Conservation (phyloP, 2,329 filamentous ascomycete species). For the Ceratocystis harringtonii region DNA sequence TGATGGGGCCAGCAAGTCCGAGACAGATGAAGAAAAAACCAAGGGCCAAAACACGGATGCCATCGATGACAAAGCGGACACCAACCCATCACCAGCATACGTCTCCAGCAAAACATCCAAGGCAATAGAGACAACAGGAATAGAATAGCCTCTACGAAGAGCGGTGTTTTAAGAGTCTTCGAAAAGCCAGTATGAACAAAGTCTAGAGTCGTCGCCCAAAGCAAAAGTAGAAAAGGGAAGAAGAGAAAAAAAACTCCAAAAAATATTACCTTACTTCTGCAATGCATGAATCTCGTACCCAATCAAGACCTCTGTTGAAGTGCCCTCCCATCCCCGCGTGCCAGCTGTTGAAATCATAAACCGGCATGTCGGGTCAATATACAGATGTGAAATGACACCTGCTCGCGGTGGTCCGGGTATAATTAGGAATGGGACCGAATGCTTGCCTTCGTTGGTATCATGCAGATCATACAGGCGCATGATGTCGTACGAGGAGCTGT, state of each 20-base stretch:
- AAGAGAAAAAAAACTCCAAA: neutral
- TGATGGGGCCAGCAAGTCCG: neutral
- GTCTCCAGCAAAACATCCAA: neutral
- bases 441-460: conserved; percentile 47
- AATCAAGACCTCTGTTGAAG: conserved; percentile 73
- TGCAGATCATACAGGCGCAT: conserved; percentile 80
- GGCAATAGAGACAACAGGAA: neutral
- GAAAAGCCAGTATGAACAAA: neutral
- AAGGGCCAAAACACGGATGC: neutral
- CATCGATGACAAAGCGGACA: neutral
- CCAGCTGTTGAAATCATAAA: conserved; percentile 90
- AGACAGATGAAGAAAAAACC: neutral
- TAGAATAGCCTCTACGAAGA: neutral
- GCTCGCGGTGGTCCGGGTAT: conserved; percentile 73
- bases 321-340: conserved; percentile 89
- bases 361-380: conserved; percentile 71
- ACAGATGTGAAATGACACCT: conserved; percentile 73
- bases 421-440: conserved; percentile 88
- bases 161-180: neutral
- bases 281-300: conserved; percentile 65
- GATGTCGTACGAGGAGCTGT: conserved; percentile 80
- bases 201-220: too few species aligned
- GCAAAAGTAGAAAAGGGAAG: too few species aligned
- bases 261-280: conserved; percentile 1
- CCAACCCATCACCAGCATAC: neutral